phyloP scores from a whole-genome alignment of 495 filamentous ascomycete species.

The Clohesyomyces aquaticus region DNA sequence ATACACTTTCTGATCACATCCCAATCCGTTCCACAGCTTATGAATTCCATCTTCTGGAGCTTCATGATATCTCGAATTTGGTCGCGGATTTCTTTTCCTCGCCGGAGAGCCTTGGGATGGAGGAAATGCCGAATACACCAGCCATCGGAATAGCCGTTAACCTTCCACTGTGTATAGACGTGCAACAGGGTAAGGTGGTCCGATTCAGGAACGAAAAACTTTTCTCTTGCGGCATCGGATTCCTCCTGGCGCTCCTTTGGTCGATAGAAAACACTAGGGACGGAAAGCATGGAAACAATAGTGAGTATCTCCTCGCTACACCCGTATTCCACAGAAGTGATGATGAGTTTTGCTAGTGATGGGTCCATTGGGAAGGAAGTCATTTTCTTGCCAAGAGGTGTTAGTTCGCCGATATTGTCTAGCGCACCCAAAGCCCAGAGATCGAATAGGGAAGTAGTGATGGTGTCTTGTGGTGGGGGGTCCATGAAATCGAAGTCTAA shows the following conservation, averaged over 20 bases:
- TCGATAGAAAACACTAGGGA: slow-evolving; percentile 95
- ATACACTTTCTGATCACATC: slow-evolving; percentile 95
- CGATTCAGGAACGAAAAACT: slow-evolving; percentile 97
- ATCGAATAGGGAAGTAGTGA: slow-evolving; percentile 95
- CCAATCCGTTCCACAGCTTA: slow-evolving; percentile 95
- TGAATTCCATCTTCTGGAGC: slow-evolving; percentile 83
- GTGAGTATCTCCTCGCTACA: slow-evolving; percentile 98
- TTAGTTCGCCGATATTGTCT: slow-evolving; percentile 91
- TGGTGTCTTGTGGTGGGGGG: slow-evolving; percentile 96
- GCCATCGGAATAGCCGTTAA: slow-evolving; percentile 83
- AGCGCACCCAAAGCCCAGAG: slow-evolving; percentile 96
- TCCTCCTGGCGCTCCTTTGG: slow-evolving; percentile 97
- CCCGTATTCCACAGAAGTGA: slow-evolving; percentile 81
- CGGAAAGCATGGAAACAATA: slow-evolving; percentile 97
- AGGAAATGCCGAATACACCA: slow-evolving; percentile 95
- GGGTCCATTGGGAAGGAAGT: slow-evolving; percentile 98
- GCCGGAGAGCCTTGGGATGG: slow-evolving; percentile 85
- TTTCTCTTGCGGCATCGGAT: slow-evolving; percentile 93
- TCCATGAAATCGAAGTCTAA: slow-evolving; percentile 99
- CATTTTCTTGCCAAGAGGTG: slow-evolving; percentile 85
- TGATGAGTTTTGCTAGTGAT: slow-evolving; percentile 88
- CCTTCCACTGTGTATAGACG: slow-evolving; percentile 94
- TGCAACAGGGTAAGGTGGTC: slow-evolving; percentile 96
- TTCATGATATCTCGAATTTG: slow-evolving; percentile 96
- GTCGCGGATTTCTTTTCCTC: slow-evolving; percentile 90